These are phyloP conservation scores for Gymnopilus dilepis DNA, from an alignment of 768 basidiomycete genomes.

Conservation along the genomic window DNA sequence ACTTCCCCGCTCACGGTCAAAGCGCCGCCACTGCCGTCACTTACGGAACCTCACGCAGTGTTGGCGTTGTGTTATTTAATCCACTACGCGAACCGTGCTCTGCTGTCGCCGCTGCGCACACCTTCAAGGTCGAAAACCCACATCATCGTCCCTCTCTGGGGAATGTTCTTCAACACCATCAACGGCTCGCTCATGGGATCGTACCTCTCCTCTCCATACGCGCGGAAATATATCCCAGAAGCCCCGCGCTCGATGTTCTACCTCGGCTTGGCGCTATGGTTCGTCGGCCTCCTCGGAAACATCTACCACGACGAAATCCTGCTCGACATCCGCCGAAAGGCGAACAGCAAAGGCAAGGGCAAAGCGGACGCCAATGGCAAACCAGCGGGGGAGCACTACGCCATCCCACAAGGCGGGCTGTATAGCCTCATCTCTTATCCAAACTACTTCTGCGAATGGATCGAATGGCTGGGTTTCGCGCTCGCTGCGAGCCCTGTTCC, in stretches of 20 bases:
- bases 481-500: constrained; percentile 69
- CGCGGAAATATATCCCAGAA: constrained; percentile 46
- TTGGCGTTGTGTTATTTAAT: constrained; percentile 64
- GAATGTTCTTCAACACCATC: constrained; percentile 66
- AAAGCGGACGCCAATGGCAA: constrained; percentile 15
- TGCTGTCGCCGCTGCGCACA: constrained; percentile 80
- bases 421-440: constrained; percentile 87
- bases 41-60: constrained; percentile 49
- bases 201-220: constrained; percentile 66
- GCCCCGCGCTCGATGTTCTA: constrained; percentile 57
- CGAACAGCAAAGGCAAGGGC: constrained; percentile 44
- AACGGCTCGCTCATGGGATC: constrained; percentile 77
- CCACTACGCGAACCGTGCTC: constrained; percentile 86
- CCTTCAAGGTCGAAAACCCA: constrained; percentile 81
- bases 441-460: constrained; percentile 95
- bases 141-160: constrained; percentile 61
- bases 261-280: constrained; percentile 70
- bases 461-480: constrained; percentile 91
- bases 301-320: constrained; percentile 91
- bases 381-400: constrained; percentile 58
- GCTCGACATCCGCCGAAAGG: constrained; percentile 76
- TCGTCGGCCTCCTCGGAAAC: constrained; percentile 76
- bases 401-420: constrained; percentile 79
- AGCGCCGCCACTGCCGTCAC: constrained; percentile 31
- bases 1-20: constrained; percentile 52